Evolutionary conservation across 257 asterid genomes (phyloP), one percentile per base, ranked within the genome.

Genomic region (Nyctanthes arbortristis): DNA sequence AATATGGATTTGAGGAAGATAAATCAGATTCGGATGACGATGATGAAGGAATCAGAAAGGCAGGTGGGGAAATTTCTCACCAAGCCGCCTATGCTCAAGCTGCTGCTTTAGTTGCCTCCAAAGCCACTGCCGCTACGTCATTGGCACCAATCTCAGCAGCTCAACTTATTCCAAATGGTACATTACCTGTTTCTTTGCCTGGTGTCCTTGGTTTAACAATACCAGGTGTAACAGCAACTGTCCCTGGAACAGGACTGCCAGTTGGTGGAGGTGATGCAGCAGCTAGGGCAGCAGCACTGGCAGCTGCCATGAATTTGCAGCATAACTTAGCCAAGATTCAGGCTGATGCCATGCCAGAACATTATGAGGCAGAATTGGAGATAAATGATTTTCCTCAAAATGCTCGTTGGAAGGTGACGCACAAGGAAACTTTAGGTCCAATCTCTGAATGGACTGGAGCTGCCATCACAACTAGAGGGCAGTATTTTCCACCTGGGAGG

Each of bases 391-490:
- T 92, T 33, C 98, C 96, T 1, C 98, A 92, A 78, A 88, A 92
- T 79, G 96, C 98, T 33, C 92, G 98, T 22, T 92, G 98, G 98
- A 92, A 88, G 85, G 96, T 92, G 71, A 92, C 98, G 1, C 98
- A 92, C 78, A 92, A 92, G 79, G 98, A 92, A 69, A 92, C 98
- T 12, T 75, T 92, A 59, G 96, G 96, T 34, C 98, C 98, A 7
- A 92, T 92, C 18, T 89, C 98, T 32, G 98, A 92, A 3, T 92
- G 92, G 92, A 89, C 98, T 1, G 98, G 98, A 66, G 96, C 98
- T 69, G 98, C 98, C 34, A 89, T 92, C 63, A 92, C 98, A 33
- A 89, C 96, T 5, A 80, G 96, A 60, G 98, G 98, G 29, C 96
- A 89, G 52, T 89, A 33, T 72, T 83, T 80, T 69, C 90, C 95